Evolutionary conservation across 345 rosid species (phyloP), one percentile per base, ranked within the genome.

Genomic region (Eucalyptus cloeziana): DNA sequence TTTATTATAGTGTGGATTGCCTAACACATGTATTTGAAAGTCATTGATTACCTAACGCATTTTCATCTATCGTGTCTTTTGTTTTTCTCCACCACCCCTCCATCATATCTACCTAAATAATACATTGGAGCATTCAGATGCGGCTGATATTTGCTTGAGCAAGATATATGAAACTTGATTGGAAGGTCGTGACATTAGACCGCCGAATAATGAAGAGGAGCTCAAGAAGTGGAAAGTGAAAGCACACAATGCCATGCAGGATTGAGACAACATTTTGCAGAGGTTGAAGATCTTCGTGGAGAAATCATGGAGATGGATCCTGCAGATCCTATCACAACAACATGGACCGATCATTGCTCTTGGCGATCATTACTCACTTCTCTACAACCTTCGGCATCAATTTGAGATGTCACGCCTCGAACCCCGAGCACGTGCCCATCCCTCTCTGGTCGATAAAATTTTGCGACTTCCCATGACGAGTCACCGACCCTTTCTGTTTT

Each of bases 1-100:
- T 15, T 67, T 16, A 31, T 14, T 12, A n/a, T n/a, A 14, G 1
- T 3, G 40, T 64, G 40, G 40, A 64, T 64, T 33, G 16, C 37
- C 79, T 4, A 31, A 31, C 19, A 67, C 6, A 8, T 67, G 16
- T 69, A 69, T 17, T 8, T 33, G 21, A 17, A 33, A 33, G 80
- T 69, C 3, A 67, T 69, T 2, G 13, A 17, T 33, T 17, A 17
- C 11, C 44, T 33, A 69, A 33, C 2, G 0, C 0, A 3, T 33
- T 33, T 69, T 69, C 13, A 9, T 9, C 25, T 33, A 69, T 37
- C 1, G 21, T 33, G 24, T 43, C 44, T 31, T 69, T 8, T 33
- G 43, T 69, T 8, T 69, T 69, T 69, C 43, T 69, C 80, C 33
- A 33, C 24, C 43, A 4, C 5, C 43, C 80, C 24, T 33, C 43